Percentiles rank a stretch among this genome's conserved stretches.
Evolutionary conservation across 768 basidiomycete genomes (phyloP).

Genomic region (Leucocoprinus leucothites): DNA sequence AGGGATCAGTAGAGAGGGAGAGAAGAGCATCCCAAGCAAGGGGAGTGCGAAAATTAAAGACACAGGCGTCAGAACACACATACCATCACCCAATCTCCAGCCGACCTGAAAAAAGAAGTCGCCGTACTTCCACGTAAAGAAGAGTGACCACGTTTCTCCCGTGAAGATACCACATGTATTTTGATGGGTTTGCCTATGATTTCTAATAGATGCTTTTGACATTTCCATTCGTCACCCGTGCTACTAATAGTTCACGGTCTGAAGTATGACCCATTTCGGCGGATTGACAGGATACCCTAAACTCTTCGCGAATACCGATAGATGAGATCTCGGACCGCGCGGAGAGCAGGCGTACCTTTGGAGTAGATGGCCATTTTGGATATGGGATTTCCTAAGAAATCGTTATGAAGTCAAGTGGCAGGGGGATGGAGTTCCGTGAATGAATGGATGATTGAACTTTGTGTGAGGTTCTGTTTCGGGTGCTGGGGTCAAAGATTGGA

Average conservation of each 20-base stretch:
- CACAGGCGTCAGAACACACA: not conserved
- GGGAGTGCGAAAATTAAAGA: not conserved
- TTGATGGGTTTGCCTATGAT: not conserved
- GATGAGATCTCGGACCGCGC: slow-evolving; percentile 3
- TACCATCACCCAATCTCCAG: not conserved
- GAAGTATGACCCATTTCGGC: not conserved
- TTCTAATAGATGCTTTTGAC: slow-evolving; percentile 5
- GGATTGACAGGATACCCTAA: not conserved
- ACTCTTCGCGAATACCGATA: not conserved
- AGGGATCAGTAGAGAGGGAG: not conserved
- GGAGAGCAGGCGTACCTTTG: not conserved
- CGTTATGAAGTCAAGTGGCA: not conserved
- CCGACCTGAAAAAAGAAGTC: not conserved
- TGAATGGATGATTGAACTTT: not conserved
- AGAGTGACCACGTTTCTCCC: slow-evolving; percentile 11
- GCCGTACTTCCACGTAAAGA: slow-evolving; percentile 4
- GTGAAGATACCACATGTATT: slow-evolving; percentile 10
- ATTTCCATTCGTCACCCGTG: not conserved
- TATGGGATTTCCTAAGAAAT: not conserved
- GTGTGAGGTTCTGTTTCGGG: no score
- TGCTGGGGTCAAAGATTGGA: not conserved
- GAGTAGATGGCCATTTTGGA: not conserved
- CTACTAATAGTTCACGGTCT: not conserved
- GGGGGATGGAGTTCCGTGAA: not conserved
- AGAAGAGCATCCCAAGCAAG: not conserved